A percentile compares a stretch with the other conserved stretches of the same genome.
Evolutionary conservation across 495 filamentous ascomycete genomes (phyloP).

Genomic region (Podospora pseudoanserina): DNA sequence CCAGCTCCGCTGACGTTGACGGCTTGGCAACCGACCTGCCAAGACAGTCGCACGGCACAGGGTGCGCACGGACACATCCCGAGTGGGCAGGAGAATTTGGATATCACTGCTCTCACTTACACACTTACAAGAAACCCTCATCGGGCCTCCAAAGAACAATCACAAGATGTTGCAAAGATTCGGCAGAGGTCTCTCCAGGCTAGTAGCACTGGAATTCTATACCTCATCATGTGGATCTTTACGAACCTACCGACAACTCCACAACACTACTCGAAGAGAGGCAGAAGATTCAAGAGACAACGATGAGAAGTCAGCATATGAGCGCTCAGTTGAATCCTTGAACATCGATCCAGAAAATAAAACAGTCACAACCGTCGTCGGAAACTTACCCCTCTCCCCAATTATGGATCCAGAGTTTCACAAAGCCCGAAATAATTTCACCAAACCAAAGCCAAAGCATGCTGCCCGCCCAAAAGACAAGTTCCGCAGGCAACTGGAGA

Average conservation of each 20-base stretch:
- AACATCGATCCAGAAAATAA: conserved; percentile 32
- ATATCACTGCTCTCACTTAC: not conserved
- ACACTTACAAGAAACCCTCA: not conserved
- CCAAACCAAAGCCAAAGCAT: conserved; percentile 23
- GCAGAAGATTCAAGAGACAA: conserved; percentile 3
- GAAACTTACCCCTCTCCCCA: conserved; percentile 47
- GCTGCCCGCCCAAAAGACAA: conserved; percentile 32
- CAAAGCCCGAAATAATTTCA: conserved; percentile 32
- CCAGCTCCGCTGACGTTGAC: not conserved
- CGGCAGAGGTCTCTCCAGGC: not conserved
- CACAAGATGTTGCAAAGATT: not conserved
- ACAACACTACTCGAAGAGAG: not conserved
- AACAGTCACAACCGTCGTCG: conserved; percentile 38
- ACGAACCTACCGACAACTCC: not conserved
- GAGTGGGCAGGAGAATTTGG: not conserved
- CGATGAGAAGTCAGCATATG: not conserved
- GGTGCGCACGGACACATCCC: not conserved
- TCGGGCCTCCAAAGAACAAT: not conserved
- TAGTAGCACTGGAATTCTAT: not conserved
- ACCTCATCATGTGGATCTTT: not conserved
- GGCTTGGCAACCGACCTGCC: not conserved
- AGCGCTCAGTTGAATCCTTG: conserved; percentile 6
- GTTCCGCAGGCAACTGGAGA: conserved; percentile 50
- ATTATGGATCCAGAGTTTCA: conserved; percentile 46
- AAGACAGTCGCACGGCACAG: not conserved